A percentile compares a stretch with the other conserved stretches of the same genome.
phyloP scores from a whole-genome alignment of 148 eudicot genomes.

The Camellia japonica region DNA sequence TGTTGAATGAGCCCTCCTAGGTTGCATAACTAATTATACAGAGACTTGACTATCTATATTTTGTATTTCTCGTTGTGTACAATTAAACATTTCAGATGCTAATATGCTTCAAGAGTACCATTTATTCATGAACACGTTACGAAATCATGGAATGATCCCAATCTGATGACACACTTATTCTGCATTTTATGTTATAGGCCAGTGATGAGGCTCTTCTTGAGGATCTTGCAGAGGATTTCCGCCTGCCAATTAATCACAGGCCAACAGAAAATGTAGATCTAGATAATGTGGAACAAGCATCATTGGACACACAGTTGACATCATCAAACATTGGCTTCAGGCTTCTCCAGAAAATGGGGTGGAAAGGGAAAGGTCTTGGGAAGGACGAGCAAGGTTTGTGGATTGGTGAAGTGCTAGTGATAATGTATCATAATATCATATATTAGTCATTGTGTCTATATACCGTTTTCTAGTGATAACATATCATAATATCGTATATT shows the following conservation, averaged over 20 bases:
- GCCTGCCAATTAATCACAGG: constrained; percentile 75
- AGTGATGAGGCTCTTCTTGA: constrained; percentile 48
- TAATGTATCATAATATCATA: not conserved
- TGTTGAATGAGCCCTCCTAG: not conserved
- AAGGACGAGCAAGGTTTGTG: constrained; percentile 86
- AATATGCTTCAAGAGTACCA: not conserved
- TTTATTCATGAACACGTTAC: not conserved
- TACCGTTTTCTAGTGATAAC: constrained; percentile 1
- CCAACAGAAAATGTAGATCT: constrained; percentile 82
- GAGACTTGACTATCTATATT: not conserved
- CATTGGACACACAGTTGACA: constrained; percentile 72
- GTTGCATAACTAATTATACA: not conserved
- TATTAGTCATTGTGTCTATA: not conserved
- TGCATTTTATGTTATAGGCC: constrained; percentile 28
- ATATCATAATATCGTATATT: not conserved
- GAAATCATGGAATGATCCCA: not conserved
- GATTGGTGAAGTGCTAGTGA: not conserved
- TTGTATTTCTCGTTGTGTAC: not conserved
- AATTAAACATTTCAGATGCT: not conserved
- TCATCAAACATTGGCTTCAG: constrained; percentile 85
- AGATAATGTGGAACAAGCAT: constrained; percentile 91
- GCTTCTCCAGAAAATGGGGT: constrained; percentile 97
- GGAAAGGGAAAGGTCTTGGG: constrained; percentile 98
- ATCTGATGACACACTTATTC: constrained; percentile 1
- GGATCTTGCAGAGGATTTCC: constrained; percentile 71